phyloP scores from a whole-genome alignment of 805 yeast genomes.

The Saturnispora saitoi region DNA sequence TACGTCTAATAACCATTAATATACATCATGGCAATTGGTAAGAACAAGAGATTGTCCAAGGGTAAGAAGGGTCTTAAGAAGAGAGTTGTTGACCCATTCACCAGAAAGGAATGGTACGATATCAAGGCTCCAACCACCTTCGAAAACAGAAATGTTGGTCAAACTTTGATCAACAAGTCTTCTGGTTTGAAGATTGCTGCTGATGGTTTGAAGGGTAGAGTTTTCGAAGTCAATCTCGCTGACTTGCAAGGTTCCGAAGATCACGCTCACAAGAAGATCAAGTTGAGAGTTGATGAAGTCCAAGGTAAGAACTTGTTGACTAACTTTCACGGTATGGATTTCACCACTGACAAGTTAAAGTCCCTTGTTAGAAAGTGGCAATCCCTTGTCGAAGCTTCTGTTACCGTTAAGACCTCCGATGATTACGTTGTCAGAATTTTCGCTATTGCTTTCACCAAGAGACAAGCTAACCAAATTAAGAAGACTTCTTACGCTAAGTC shows the following conservation, averaged over 20 bases:
- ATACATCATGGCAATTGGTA: slow-evolving; percentile 51
- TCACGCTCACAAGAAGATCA: slow-evolving; percentile 95
- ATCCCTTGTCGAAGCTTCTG: slow-evolving; percentile 95
- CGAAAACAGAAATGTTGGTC: slow-evolving; percentile 97
- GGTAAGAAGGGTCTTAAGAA: slow-evolving; percentile 98
- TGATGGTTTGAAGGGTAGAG: slow-evolving; percentile 97
- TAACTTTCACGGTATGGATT: slow-evolving; percentile 99
- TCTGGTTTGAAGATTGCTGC: slow-evolving; percentile 97
- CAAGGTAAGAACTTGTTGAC: slow-evolving; percentile 98
- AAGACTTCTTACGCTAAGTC: slow-evolving; percentile 97
- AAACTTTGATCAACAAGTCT: slow-evolving; percentile 96
- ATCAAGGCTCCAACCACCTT: slow-evolving; percentile 98
- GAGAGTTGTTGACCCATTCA: slow-evolving; percentile 98
- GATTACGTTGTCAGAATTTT: slow-evolving; percentile 95
- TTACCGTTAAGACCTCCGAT: slow-evolving; percentile 95
- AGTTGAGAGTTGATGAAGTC: slow-evolving; percentile 97
- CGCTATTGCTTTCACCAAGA: slow-evolving; percentile 98
- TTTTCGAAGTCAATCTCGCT: slow-evolving; percentile 90
- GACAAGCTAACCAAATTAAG: slow-evolving; percentile 94
- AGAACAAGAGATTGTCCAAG: slow-evolving; percentile 70
- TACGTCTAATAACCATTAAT: slow-evolving; percentile 9
- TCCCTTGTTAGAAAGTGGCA: slow-evolving; percentile 99
- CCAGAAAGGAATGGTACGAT: slow-evolving; percentile 98
- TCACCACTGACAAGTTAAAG: slow-evolving; percentile 96
- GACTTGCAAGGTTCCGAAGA: slow-evolving; percentile 98